Percentiles rank a stretch among this genome's conserved stretches.
Conservation (phyloP, 352 stramenopile species). For the Globisporangium lucens region DNA sequence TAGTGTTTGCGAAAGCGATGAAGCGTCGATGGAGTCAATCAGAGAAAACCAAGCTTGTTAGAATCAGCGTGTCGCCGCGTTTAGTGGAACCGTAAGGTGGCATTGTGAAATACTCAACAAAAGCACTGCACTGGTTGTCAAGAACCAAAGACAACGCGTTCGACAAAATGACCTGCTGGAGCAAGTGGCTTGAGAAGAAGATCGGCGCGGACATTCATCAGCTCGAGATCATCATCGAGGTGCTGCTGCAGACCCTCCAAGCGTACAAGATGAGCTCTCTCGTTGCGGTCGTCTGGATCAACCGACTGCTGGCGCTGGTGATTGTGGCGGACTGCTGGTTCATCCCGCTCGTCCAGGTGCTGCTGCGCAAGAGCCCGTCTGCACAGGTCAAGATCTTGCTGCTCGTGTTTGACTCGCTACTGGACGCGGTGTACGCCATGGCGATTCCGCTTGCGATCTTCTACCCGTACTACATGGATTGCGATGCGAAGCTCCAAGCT, state of each 20-base stretch:
- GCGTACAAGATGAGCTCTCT: background rate
- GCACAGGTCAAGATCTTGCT: background rate
- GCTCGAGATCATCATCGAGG: background rate
- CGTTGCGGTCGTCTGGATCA: background rate
- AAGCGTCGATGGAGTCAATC: background rate
- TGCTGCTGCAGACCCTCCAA: background rate
- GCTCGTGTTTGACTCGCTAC: background rate
- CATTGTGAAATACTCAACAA: background rate
- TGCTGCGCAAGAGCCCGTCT: background rate
- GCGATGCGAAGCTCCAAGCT: background rate
- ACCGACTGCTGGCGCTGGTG: background rate
- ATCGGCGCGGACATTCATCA: background rate
- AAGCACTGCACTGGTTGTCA: background rate
- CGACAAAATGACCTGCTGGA: background rate
- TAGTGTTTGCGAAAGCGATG: background rate
- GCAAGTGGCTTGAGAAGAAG: background rate
- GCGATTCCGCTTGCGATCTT: background rate
- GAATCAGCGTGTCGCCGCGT: background rate
- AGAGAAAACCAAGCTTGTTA: background rate
- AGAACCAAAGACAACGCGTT: background rate
- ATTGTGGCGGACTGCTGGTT: background rate
- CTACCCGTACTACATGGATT: background rate
- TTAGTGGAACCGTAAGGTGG: background rate
- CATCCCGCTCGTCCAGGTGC: background rate
- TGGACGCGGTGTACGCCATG: conserved; percentile 2